phyloP scores from a whole-genome alignment of 1,139 yeast genomes.

The Kodamaea alishanica region DNA sequence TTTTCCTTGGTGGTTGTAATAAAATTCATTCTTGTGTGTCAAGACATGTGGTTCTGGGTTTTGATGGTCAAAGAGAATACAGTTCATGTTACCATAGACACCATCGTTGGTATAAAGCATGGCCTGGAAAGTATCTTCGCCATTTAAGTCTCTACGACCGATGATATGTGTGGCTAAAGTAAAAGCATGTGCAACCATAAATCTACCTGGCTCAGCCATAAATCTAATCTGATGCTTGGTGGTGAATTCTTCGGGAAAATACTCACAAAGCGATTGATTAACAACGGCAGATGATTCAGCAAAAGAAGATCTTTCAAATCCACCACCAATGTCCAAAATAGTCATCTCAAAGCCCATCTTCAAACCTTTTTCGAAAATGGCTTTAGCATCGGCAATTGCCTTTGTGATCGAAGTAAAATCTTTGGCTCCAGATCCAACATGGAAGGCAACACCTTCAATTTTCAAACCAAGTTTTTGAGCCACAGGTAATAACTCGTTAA shows the following conservation, averaged over 20 bases:
- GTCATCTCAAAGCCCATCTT: conserved; percentile 32
- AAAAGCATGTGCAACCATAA: conserved; percentile 81
- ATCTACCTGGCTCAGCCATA: conserved; percentile 95
- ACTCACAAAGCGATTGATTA: conserved; percentile 49
- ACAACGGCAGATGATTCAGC: conserved; percentile 58
- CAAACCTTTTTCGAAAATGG: conserved; percentile 62
- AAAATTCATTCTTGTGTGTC: conserved; percentile 48
- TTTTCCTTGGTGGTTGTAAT: conserved; percentile 27
- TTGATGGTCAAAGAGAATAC: conserved; percentile 91
- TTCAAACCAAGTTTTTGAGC: conserved; percentile 62
- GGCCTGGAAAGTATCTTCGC: conserved; percentile 37
- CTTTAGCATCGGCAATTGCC: conserved; percentile 71
- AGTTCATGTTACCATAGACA: conserved; percentile 91
- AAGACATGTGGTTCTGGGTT: conserved; percentile 67
- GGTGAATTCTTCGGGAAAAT: conserved; percentile 48
- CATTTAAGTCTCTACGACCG: conserved; percentile 59
- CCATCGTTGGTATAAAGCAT: conserved; percentile 89
- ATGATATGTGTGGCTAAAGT: conserved; percentile 82
- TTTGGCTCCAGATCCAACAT: conserved; percentile 91
- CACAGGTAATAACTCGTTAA: conserved; percentile 50
- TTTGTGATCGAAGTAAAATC: conserved; percentile 65
- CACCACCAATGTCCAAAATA: conserved; percentile 89
- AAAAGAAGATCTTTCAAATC: conserved; percentile 72
- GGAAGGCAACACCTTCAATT: conserved; percentile 87
- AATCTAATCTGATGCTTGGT: conserved; percentile 41